Evolutionary conservation across 2,329 filamentous ascomycete species (phyloP).

Genomic region (Cytospora mali): DNA sequence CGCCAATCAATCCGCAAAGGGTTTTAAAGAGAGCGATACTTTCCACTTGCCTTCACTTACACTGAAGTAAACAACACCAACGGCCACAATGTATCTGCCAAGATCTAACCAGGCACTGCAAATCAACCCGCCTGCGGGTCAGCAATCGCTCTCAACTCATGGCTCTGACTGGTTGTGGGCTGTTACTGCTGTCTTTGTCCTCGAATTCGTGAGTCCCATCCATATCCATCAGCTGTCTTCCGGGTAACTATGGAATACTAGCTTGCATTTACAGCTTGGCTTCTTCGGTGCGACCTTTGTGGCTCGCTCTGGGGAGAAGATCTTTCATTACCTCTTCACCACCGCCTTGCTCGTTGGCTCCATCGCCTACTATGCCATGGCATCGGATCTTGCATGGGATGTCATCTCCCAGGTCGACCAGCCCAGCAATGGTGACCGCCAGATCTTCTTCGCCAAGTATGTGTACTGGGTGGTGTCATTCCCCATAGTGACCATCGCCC

Average conservation of each 20-base stretch:
- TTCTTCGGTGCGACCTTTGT: conserved; percentile 44
- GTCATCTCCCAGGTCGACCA: conserved; percentile 43
- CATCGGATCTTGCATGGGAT: conserved; percentile 52
- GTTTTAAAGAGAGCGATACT: neutral
- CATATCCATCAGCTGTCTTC: neutral
- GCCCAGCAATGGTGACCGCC: conserved; percentile 39
- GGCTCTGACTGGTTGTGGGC: conserved; percentile 61
- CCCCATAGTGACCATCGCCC: conserved; percentile 47
- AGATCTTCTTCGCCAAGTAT: conserved; percentile 60
- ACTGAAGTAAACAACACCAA: neutral
- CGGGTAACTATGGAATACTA: conserved; percentile 10
- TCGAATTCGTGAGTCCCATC: conserved; percentile 47
- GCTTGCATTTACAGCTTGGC: conserved; percentile 39
- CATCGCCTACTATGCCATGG: conserved; percentile 55
- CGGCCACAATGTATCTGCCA: conserved; percentile 19
- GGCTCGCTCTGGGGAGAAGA: conserved; percentile 50
- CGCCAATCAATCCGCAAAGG: neutral
- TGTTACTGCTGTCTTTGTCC: conserved; percentile 51
- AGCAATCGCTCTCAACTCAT: conserved; percentile 43
- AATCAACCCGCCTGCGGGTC: conserved; percentile 48
- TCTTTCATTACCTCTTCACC: conserved; percentile 60
- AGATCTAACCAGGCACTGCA: conserved; percentile 48
- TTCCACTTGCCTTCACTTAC: neutral
- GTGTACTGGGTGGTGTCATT: conserved; percentile 57
- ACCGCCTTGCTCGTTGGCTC: conserved; percentile 52